Percentiles rank a stretch among this genome's conserved stretches.
These are phyloP conservation scores for Sicyos edulis DNA, from an alignment of 306 rosid genomes.

Conservation along the genomic window DNA sequence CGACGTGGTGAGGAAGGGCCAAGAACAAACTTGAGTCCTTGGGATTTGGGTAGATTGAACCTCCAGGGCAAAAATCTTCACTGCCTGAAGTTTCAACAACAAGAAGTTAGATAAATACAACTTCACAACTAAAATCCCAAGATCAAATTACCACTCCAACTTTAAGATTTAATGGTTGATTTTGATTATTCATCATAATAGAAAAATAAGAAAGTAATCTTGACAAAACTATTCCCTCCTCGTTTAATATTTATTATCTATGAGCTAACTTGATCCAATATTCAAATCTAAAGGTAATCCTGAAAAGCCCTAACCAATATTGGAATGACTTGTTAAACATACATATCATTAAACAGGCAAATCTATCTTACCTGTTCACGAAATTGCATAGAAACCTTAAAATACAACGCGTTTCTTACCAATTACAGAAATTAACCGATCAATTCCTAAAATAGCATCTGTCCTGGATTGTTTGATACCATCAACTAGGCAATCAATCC, in stretches of 20 bases:
- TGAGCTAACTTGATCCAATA: too few relatives aligned
- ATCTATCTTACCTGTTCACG: not conserved
- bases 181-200: not conserved
- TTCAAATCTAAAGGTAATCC: not conserved
- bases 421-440: not conserved
- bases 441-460: not conserved
- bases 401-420: not conserved
- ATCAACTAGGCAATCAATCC: not conserved
- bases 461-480: not conserved
- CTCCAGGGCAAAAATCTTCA: conserved; percentile 71
- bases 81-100: conserved; percentile 49
- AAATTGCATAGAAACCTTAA: not conserved
- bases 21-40: conserved; percentile 65
- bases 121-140: not conserved
- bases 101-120: conserved; percentile 16
- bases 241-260: not conserved
- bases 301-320: not conserved
- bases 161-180: not conserved
- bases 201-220: not conserved
- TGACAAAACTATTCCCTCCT: not conserved
- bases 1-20: conserved; percentile 64
- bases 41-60: conserved; percentile 67
- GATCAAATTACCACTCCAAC: not conserved
- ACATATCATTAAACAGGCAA: not conserved
- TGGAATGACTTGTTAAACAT: not conserved